phyloP scores from a whole-genome alignment of 331 rosid species.

The Quercus lobata region DNA sequence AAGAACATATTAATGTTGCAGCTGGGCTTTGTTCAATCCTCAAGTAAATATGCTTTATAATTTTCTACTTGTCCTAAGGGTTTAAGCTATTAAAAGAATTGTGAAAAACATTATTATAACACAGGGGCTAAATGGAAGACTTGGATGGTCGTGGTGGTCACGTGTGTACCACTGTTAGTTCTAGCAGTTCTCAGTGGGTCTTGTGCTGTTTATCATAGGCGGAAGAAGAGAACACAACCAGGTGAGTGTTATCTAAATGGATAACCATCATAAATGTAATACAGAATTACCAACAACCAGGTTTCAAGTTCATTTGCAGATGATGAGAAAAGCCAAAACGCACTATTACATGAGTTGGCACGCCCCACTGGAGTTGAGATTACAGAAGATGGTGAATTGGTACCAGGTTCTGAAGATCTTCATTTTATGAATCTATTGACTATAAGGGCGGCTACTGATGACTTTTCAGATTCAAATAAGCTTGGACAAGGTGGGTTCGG shows the following conservation, averaged over 20 bases:
- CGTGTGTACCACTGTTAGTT: background rate
- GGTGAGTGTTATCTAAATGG: background rate
- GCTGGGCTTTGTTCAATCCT: background rate
- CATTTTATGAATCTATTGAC: background rate
- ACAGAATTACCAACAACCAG: background rate
- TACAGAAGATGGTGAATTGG: constrained; percentile 15
- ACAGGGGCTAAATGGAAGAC: constrained; percentile 6
- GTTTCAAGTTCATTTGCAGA: background rate
- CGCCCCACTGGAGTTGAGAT: background rate
- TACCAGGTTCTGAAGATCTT: constrained; percentile 11
- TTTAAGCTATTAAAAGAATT: too few species aligned
- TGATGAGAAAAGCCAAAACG: background rate
- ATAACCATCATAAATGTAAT: background rate
- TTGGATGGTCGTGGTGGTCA: background rate
- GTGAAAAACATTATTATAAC: background rate
- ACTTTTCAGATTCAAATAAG: constrained; percentile 14
- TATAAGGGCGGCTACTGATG: constrained; percentile 4
- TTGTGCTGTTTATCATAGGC: background rate
- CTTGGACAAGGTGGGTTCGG: constrained; percentile 26
- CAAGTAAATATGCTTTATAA: background rate
- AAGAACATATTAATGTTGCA: too few species aligned
- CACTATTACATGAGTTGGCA: background rate
- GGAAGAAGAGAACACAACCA: background rate
- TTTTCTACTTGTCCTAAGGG: too few species aligned
- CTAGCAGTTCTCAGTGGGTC: background rate